A percentile compares a stretch with the other conserved stretches of the same genome.
phyloP scores from a whole-genome alignment of 805 yeast species.

The Candida orba region DNA sequence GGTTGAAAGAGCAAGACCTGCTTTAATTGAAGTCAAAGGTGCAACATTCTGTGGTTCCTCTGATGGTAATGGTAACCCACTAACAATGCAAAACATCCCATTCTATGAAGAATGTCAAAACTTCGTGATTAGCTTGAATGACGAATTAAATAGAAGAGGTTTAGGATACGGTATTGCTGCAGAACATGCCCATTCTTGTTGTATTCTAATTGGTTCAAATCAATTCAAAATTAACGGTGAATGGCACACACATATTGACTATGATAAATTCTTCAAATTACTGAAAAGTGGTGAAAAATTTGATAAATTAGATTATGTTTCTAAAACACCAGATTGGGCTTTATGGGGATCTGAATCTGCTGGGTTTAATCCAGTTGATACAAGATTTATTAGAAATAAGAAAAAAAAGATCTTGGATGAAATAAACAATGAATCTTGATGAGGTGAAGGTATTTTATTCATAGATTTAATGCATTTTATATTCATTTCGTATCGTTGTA shows the following conservation, averaged over 20 bases:
- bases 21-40: constrained; percentile 88
- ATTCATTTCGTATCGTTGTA: too few species aligned
- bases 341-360: constrained; percentile 78
- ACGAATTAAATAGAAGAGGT: constrained; percentile 59
- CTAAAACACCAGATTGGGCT: constrained; percentile 87
- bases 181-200: constrained; percentile 93
- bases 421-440: background rate
- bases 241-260: constrained; percentile 90
- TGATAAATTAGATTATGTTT: constrained; percentile 71
- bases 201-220: constrained; percentile 74
- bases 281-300: constrained; percentile 58
- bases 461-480: too few species aligned
- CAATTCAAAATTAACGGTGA: constrained; percentile 61
- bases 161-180: constrained; percentile 79
- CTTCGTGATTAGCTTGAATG: constrained; percentile 60
- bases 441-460: background rate
- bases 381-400: constrained; percentile 30
- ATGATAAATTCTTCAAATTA: constrained; percentile 64
- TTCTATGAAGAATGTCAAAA: constrained; percentile 82
- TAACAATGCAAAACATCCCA: constrained; percentile 94
- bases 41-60: constrained; percentile 95
- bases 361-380: constrained; percentile 87
- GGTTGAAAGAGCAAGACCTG: constrained; percentile 74
- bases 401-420: constrained; percentile 10
- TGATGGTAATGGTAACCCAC: constrained; percentile 72